Evolutionary conservation across 2,329 filamentous ascomycete species (phyloP).

Genomic region (Pezicula carpinea): DNA sequence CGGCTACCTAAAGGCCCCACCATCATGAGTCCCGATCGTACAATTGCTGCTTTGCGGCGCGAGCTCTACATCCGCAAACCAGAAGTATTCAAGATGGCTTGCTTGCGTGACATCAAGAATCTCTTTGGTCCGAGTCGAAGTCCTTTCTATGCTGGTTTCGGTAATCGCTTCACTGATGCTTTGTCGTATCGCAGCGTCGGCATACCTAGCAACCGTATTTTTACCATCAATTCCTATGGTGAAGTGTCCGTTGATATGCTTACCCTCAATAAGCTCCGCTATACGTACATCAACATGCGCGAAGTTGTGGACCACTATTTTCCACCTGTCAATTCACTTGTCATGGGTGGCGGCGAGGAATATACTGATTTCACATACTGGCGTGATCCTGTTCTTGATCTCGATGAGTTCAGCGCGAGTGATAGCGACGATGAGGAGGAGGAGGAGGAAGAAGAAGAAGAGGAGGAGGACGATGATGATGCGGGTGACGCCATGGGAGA

Average conservation of each 20-base stretch:
- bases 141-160: slow-evolving; percentile 95
- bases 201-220: slow-evolving; percentile 89
- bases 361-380: slow-evolving; percentile 98
- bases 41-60: slow-evolving; percentile 84
- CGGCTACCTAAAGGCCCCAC: slow-evolving; percentile 84
- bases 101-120: slow-evolving; percentile 85
- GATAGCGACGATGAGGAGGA: slow-evolving; percentile 59
- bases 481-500: slow-evolving; percentile 46
- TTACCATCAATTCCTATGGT: slow-evolving; percentile 97
- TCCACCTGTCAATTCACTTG: slow-evolving; percentile 80
- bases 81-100: slow-evolving; percentile 99
- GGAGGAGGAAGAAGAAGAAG: slow-evolving; percentile 48
- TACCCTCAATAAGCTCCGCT: slow-evolving; percentile 89
- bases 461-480: slow-evolving; percentile 45
- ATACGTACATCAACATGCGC: slow-evolving; percentile 94
- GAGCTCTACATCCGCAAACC: slow-evolving; percentile 95
- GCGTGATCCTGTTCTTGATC: slow-evolving; percentile 76
- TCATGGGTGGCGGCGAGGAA: slow-evolving; percentile 86
- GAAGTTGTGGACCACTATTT: slow-evolving; percentile 99
- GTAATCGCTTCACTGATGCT: slow-evolving; percentile 93
- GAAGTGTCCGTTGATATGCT: slow-evolving; percentile 90
- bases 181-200: slow-evolving; percentile 94
- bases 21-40: slow-evolving; percentile 91
- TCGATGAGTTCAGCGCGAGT: slow-evolving; percentile 85
- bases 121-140: slow-evolving; percentile 73